These are phyloP conservation scores for Beverwykella pulmonaria DNA, from an alignment of 495 filamentous ascomycete species.

Conservation along the genomic window DNA sequence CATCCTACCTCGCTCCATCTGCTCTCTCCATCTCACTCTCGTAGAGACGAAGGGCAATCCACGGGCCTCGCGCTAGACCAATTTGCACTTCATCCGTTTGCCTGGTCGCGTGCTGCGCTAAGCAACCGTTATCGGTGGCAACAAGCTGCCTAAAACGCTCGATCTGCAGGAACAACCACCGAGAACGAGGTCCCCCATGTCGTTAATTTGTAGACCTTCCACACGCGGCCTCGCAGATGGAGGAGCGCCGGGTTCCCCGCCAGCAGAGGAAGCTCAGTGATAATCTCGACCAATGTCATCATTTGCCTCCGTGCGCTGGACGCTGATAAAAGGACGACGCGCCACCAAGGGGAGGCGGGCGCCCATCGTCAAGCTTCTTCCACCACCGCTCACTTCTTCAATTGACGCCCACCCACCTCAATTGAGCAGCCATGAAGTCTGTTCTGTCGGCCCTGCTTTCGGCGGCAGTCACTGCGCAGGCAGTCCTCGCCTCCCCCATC, in stretches of 20 bases:
- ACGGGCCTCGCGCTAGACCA: background rate
- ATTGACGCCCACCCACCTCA: background rate
- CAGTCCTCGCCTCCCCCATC: slow-evolving; percentile 27
- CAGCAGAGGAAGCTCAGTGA: background rate
- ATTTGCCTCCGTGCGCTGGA: background rate
- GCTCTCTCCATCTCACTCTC: background rate
- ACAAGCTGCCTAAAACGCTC: slow-evolving; percentile 7
- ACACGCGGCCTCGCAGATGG: background rate
- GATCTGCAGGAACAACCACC: slow-evolving; percentile 12
- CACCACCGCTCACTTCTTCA: background rate
- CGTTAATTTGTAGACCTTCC: background rate
- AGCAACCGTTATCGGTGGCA: slow-evolving; percentile 1
- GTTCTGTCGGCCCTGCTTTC: slow-evolving; percentile 18
- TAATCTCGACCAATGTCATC: background rate
- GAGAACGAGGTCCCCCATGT: slow-evolving; percentile 5
- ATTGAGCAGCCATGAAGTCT: slow-evolving; percentile 9
- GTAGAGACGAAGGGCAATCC: background rate
- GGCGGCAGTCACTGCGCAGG: slow-evolving; percentile 29
- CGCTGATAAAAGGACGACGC: background rate
- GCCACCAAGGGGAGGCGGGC: background rate
- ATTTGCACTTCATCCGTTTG: background rate
- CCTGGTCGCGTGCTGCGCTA: background rate
- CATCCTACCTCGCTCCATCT: background rate
- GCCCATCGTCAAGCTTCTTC: background rate
- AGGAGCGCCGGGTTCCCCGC: background rate